Percentiles rank a stretch among this genome's conserved stretches.
These are phyloP conservation scores for Phanerochaete carnosa DNA, from an alignment of 768 basidiomycete species.

Conservation along the genomic window DNA sequence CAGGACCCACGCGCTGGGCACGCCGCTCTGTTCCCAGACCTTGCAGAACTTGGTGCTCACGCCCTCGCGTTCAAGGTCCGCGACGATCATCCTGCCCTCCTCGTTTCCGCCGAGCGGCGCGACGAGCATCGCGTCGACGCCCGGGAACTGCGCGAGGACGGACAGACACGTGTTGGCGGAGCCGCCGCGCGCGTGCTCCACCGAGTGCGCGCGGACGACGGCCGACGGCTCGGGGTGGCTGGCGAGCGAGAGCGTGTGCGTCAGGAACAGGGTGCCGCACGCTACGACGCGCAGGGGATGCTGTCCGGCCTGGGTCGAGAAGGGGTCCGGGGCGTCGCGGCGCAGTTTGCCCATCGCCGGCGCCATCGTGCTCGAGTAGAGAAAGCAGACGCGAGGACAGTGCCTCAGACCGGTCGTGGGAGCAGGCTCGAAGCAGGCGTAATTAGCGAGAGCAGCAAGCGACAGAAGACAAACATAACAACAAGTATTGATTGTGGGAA, in stretches of 20 bases:
- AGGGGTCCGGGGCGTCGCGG: constrained; percentile 23
- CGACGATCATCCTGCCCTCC: constrained; percentile 60
- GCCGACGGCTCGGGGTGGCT: constrained; percentile 55
- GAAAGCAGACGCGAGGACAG: neutral
- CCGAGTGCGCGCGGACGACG: constrained; percentile 68
- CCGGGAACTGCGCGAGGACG: constrained; percentile 66
- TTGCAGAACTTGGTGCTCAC: constrained; percentile 74
- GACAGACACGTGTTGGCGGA: constrained; percentile 69
- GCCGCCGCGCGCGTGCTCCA: constrained; percentile 65
- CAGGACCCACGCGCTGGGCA: constrained; percentile 81
- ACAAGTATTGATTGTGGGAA: neutral
- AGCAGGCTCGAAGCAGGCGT: too few relatives aligned
- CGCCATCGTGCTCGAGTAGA: neutral
- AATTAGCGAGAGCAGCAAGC: neutral
- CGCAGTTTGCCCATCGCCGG: constrained; percentile 26
- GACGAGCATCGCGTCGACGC: constrained; percentile 64
- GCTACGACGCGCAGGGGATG: constrained; percentile 69
- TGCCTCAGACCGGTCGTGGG: neutral
- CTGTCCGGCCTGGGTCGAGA: constrained; percentile 6
- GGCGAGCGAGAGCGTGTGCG: constrained; percentile 65
- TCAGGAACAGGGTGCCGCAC: constrained; percentile 77
- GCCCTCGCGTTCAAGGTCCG: constrained; percentile 63
- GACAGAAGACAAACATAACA: neutral
- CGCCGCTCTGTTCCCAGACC: constrained; percentile 65
- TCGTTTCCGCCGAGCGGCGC: constrained; percentile 72